Evolutionary conservation across 305 asterid genomes (phyloP), one percentile per base, ranked within the genome.

Genomic region (Fraxinus velutina): DNA sequence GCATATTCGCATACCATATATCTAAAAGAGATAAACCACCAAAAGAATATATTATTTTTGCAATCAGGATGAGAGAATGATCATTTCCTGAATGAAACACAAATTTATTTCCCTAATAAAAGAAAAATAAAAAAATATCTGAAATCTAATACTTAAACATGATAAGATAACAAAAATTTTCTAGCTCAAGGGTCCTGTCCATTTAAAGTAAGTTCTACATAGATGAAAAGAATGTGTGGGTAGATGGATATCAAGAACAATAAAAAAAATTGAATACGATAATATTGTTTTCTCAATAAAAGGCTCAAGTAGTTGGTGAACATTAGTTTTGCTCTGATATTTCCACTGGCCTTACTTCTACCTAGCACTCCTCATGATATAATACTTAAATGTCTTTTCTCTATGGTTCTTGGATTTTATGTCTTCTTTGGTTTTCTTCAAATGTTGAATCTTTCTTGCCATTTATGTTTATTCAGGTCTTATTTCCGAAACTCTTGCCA

Each of bases 271-370:
- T 60, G 70, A 60, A 60, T 19, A 19, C 13, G 13, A 60, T 60
- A 60, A 60, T 60, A 60, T 19, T 60, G 70, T 60, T 60, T 60
- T 60, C 70, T 60, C 70, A 21, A 21, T 24, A 60, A 21, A 60
- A 19, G 70, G 29, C 30, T 21, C 15, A 2, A 60, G 5, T 60
- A 60, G 70, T 2, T 6, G 30, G 68, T 57, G 70, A 36, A 80
- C 64, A 32, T 73, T 57, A 73, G 37, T 81, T 75, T 39, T 75
- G 62, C 39, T 77, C 36, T 7, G 60, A 55, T n/a, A 50, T n/a
- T 33, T 73, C 44, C 79, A 2, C 42, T 55, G 19, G 79, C 9
- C 77, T 44, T 80, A 52, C 9, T 80, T 73, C 42, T 5, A 22
- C 73, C 73, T 64, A 2, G 21, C 6, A 34, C 10, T 73, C 39